Percentiles rank a stretch among this genome's conserved stretches.
These are phyloP conservation scores for Miscanthus lutarioriparius DNA, from an alignment of 176 grass and related monocot species.

Conservation along the genomic window DNA sequence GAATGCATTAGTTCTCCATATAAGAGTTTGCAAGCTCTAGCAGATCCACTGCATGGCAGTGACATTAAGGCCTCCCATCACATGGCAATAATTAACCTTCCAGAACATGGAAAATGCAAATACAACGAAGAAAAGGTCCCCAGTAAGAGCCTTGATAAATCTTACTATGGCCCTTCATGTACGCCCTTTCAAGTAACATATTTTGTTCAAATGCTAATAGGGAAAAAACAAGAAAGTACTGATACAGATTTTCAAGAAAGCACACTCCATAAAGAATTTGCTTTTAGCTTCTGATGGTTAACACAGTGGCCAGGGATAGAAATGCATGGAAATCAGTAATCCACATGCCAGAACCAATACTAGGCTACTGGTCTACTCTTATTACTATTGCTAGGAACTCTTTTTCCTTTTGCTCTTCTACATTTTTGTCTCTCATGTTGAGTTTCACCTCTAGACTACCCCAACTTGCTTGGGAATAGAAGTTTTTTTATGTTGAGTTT, in stretches of 20 bases:
- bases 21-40: neutral
- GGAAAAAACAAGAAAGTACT: neutral
- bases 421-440: neutral
- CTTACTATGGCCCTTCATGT: neutral
- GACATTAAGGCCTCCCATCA: conserved; percentile 8
- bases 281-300: neutral
- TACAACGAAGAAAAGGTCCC: neutral
- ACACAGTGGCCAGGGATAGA: neutral
- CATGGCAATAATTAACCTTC: neutral
- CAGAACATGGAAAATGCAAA: conserved; percentile 4
- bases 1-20: neutral
- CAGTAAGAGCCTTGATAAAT: neutral
- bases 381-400: neutral
- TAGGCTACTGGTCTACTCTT: neutral
- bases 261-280: neutral
- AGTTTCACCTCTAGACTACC: neutral
- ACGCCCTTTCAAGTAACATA: neutral
- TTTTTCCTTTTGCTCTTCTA: neutral
- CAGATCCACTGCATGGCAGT: neutral
- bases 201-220: neutral
- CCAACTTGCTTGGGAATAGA: neutral
- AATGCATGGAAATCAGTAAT: neutral
- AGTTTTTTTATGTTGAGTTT: neutral
- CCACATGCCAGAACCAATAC: neutral
- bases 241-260: neutral